phyloP scores from a whole-genome alignment of 345 rosid species.

The Aquilaria sinensis region DNA sequence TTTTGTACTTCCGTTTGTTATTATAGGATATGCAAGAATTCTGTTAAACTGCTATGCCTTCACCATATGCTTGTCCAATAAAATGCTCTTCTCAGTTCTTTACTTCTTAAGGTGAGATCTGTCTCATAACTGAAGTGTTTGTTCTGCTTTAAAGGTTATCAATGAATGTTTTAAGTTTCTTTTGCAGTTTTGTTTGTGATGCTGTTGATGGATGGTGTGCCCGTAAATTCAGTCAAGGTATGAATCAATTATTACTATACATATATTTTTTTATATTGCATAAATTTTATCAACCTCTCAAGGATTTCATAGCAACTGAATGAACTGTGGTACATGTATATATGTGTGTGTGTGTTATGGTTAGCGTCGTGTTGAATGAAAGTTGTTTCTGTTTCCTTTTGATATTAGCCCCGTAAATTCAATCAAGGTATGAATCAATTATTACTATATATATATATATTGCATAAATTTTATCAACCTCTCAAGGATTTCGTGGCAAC shows the following conservation, averaged over 20 bases:
- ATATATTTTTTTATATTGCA: neutral
- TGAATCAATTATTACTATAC: neutral
- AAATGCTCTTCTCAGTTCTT: conserved; percentile 60
- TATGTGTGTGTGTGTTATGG: neutral
- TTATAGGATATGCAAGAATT: conserved; percentile 70
- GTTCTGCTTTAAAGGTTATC: too few species aligned
- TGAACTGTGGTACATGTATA: too few species aligned
- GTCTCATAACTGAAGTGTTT: neutral
- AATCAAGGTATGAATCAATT: conserved; percentile 62
- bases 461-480: neutral
- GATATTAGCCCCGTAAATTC: conserved; percentile 32
- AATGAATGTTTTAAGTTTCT: conserved; percentile 3
- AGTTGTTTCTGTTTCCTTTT: too few species aligned
- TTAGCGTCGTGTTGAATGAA: too few species aligned
- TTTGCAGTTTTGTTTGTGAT: conserved; percentile 86
- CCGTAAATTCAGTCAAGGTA: conserved; percentile 93
- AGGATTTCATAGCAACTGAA: too few species aligned
- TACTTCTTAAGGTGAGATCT: conserved; percentile 63
- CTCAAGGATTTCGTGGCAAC: too few species aligned
- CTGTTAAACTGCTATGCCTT: conserved; percentile 76
- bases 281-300: neutral
- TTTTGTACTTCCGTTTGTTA: conserved; percentile 7
- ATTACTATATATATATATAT: neutral
- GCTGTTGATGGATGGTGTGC: conserved; percentile 96
- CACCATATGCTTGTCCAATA: conserved; percentile 74